Base-by-base conservation (phyloP, 192 early-diverging fungal genomes). In the Coemansia sp. region DNA sequence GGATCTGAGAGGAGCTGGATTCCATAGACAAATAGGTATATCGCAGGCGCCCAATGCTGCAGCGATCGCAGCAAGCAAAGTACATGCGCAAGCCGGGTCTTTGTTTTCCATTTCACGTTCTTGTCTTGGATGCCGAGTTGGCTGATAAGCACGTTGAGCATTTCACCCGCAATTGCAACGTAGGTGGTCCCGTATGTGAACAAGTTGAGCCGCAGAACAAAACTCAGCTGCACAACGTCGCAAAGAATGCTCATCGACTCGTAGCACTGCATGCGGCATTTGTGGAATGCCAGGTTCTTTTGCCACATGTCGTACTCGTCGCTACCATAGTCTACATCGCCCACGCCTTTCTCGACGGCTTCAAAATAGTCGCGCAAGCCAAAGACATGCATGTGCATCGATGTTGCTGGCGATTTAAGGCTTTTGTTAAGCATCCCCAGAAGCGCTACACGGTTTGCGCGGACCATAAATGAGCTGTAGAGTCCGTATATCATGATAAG, bases 41-140 rank as follows among this genome's bases (percentile, higher is more conserved):
- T 34, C 4, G 78, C 78, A 18, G 78, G 78, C 18, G 73, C 72
- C 78, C 78, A 81, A 45, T 81, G 73, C 57, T 75, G 72, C 63
- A 81, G 59, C 31, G 73, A 72, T 15, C 78, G 61, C 35, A 81
- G 30, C 58, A 81, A 37, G 21, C 66, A 69, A 31, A 81, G 64
- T 4, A 75, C 72, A 48, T 81, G 73, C 0, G 61, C 70, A 10
- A 81, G 61, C 6, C 67, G 66, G 20, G 68, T 75, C 64, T 81
- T 81, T 16, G 78, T 71, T 43, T 57, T 64, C 68, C 78, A 74
- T 45, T 68, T 75, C 7, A 66, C 66, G 25, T 64, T 34, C 15
- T 29, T 33, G 43, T 81, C 78, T 15, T 58, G 33, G 45, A 72
- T 68, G 25, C 63, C 73, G 40, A 81, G 61, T 43, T 71, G 66